Conservation (phyloP, 2,329 filamentous ascomycete genomes). For the Macroventuria anomochaeta region DNA sequence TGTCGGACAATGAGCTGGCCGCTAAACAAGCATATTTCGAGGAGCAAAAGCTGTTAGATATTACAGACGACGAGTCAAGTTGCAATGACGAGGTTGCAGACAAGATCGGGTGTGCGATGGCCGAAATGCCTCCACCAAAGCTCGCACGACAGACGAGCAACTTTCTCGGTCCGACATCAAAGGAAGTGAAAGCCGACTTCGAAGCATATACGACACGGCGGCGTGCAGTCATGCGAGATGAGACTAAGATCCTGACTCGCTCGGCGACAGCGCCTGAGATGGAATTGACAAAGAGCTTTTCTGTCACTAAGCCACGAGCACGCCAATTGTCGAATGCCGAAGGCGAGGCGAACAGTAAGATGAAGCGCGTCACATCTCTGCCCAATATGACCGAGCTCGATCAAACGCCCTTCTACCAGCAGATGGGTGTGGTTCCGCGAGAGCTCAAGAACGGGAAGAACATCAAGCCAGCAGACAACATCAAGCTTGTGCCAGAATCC, state of each 20-base stretch:
- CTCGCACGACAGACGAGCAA: constrained; percentile 29
- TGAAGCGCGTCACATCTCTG: constrained; percentile 35
- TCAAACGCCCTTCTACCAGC: constrained; percentile 36
- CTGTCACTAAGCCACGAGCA: constrained; percentile 15
- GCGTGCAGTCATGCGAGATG: constrained; percentile 19
- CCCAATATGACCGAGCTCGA: constrained; percentile 22
- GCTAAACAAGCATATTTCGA: constrained; percentile 41
- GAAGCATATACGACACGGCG: constrained; percentile 28
- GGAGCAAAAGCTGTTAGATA: constrained; percentile 38
- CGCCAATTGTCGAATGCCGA: neutral
- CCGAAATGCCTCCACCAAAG: constrained; percentile 22
- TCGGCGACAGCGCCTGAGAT: constrained; percentile 30
- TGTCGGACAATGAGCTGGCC: constrained; percentile 32
- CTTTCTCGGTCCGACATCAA: constrained; percentile 42
- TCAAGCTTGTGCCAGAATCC: constrained; percentile 40
- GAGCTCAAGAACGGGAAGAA: constrained; percentile 40
- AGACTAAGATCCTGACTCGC: constrained; percentile 12
- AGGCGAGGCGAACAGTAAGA: constrained; percentile 10
- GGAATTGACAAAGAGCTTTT: constrained; percentile 23
- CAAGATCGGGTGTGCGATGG: constrained; percentile 30
- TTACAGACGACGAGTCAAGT: constrained; percentile 37
- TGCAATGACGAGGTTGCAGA: constrained; percentile 26
- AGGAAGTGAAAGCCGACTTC: constrained; percentile 37
- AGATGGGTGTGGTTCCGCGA: constrained; percentile 37
- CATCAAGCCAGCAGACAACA: constrained; percentile 38